Base-by-base conservation (phyloP, 169 alveolate genomes). In the Besnoitia besnoiti region DNA sequence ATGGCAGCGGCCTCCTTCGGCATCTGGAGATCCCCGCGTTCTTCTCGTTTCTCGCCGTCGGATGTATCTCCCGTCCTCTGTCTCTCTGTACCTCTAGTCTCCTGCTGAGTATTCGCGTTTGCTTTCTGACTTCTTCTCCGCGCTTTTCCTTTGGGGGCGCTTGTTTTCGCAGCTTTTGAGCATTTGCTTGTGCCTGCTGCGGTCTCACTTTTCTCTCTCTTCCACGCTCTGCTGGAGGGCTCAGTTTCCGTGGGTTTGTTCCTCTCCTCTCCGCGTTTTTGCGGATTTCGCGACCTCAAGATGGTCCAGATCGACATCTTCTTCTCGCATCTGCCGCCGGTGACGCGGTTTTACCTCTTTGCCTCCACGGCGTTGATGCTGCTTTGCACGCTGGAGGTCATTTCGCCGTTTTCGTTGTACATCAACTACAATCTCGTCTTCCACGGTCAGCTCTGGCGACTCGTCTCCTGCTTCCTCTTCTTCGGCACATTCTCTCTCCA, bases 401-500 rank as follows among this genome's bases (percentile, higher is more conserved):
- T 94, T 77, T 94, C 96, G 24, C 96, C 96, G 27, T 94, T 89
- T 89, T 79, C 92, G 46, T 88, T 94, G 37, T 94, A 94, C 89
- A 76, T 94, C 90, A 94, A 94, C 93, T 92, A 94, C 95, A 77
- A 87, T 79, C 92, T 92, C 46, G 87, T 82, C 49, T 79, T 82
- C 33, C 39, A 47, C 47, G 85, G 85, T 24, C 98, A 97, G 94
- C 85, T 97, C 90, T 97, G 99, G 99, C 96, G 99, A 47, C 92
- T 97, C 27, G 84, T 97, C 47, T 97, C 99, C 49, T 97, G 99
- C 90, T 97, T 97, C 85, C 97, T 97, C 77, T 97, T 96, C 95
- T 97, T 97, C 93, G 99, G 99, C 27, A 96, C 97, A 44, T 97
- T 97, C 62, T 98, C 98, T 27, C 93, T 97, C 85, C 97, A 93